phyloP scores from a whole-genome alignment of 2,329 filamentous ascomycete genomes.

The Ceratocystis huliohia region DNA sequence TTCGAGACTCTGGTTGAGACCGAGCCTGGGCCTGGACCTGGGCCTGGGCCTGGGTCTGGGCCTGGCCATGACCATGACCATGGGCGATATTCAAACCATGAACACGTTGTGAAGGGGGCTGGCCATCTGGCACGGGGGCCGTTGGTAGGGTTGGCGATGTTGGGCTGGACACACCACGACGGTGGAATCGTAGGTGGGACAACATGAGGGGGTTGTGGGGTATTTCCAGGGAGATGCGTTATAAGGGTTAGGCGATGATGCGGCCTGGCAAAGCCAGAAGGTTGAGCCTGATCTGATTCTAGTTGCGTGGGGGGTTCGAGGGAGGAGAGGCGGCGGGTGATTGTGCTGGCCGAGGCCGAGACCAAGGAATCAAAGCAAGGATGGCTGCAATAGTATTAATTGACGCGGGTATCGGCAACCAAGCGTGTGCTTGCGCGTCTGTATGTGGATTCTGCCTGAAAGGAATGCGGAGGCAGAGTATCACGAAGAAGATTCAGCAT shows the following conservation, averaged over 20 bases:
- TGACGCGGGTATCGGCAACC: background rate
- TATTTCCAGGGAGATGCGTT: background rate
- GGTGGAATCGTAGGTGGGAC: slow-evolving; percentile 46
- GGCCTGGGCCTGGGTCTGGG: background rate
- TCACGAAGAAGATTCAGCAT: background rate
- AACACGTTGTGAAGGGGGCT: slow-evolving; percentile 5
- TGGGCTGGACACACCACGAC: slow-evolving; percentile 44
- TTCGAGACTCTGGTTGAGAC: background rate
- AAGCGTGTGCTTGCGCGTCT: background rate
- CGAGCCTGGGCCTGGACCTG: background rate
- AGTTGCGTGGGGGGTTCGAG: background rate
- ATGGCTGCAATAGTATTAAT: background rate
- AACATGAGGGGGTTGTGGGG: slow-evolving; percentile 31
- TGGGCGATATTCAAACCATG: slow-evolving; percentile 21
- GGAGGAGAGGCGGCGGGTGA: background rate
- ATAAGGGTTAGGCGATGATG: background rate
- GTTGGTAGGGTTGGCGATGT: slow-evolving; percentile 37
- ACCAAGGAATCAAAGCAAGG: background rate
- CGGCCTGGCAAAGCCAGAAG: background rate
- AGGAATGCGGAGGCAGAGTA: background rate
- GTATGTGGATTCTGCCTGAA: background rate
- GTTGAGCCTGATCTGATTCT: background rate
- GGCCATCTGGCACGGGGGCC: slow-evolving; percentile 6
- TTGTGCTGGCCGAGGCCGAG: background rate
- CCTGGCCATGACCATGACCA: slow-evolving; percentile 30